Evolutionary conservation across 2,329 filamentous ascomycete species (phyloP).

Genomic region (Chaetothyriales sp.): DNA sequence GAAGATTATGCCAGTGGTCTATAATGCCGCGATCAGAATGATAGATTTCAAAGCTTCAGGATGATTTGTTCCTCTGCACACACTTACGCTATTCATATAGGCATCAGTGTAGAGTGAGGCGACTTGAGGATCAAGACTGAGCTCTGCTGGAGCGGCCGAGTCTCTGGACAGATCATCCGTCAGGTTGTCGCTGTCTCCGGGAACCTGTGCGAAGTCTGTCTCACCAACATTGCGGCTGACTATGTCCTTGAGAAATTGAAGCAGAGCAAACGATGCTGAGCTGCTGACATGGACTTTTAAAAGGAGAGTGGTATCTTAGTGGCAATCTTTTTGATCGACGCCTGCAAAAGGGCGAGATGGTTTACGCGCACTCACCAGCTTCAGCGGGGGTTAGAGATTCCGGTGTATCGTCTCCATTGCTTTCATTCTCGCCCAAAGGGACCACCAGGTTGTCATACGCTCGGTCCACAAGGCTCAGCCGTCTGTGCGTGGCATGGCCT

Average conservation of each 20-base stretch:
- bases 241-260: neutral
- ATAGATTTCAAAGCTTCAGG: neutral
- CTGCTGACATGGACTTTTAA: neutral
- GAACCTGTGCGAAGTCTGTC: neutral
- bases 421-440: neutral
- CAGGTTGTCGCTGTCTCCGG: neutral
- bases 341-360: neutral
- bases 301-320: neutral
- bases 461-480: neutral
- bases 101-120: neutral
- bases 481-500: neutral
- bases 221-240: neutral
- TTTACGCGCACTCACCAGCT: neutral
- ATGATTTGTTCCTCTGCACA: neutral
- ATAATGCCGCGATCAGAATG: neutral
- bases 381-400: neutral
- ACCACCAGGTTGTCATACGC: neutral
- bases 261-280: neutral
- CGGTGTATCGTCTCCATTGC: neutral
- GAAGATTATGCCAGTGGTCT: neutral
- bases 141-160: neutral
- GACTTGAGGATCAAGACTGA: neutral
- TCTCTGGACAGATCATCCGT: neutral
- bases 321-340: neutral
- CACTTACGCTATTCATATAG: neutral